Percentiles rank a stretch among this genome's conserved stretches.
Conservation (phyloP, 495 filamentous ascomycete genomes). For the Podospora appendiculata region DNA sequence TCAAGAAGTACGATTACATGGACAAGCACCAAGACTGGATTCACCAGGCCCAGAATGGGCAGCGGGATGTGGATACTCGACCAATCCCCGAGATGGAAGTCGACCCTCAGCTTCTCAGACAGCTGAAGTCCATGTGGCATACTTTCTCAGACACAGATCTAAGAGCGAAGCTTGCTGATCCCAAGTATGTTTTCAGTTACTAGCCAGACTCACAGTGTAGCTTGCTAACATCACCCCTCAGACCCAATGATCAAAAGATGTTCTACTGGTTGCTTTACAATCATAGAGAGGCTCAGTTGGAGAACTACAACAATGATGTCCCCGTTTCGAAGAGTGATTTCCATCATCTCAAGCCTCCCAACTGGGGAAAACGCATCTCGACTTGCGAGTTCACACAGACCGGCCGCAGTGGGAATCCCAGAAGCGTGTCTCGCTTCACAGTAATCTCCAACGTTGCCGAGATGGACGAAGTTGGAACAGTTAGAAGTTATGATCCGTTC, state of each 20-base stretch:
- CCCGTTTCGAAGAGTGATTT: slow-evolving; percentile 80
- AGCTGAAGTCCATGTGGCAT: slow-evolving; percentile 85
- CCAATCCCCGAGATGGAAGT: slow-evolving; percentile 47
- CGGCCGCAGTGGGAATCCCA: slow-evolving; percentile 35
- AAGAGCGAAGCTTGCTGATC: slow-evolving; percentile 53
- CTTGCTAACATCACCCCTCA: slow-evolving; percentile 17
- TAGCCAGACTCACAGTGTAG: too few species aligned
- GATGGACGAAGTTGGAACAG: slow-evolving; percentile 24
- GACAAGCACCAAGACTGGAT: slow-evolving; percentile 39
- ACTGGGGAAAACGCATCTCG: slow-evolving; percentile 39
- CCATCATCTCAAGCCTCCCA: slow-evolving; percentile 60
- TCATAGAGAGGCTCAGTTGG: slow-evolving; percentile 72
- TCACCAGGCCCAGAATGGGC: slow-evolving; percentile 8
- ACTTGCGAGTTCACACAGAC: slow-evolving; percentile 42
- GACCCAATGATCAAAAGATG: slow-evolving; percentile 78
- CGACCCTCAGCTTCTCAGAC: slow-evolving; percentile 70
- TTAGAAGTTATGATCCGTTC: slow-evolving; percentile 74
- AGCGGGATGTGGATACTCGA: slow-evolving; percentile 19
- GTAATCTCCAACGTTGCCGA: slow-evolving; percentile 53
- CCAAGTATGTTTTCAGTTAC: slow-evolving; percentile 46
- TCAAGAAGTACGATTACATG: slow-evolving; percentile 71
- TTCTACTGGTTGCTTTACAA: slow-evolving; percentile 80
- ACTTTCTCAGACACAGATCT: slow-evolving; percentile 63
- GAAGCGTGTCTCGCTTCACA: slow-evolving; percentile 61
- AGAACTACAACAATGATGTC: slow-evolving; percentile 71